Conservation (phyloP, 441 rosid genomes). For the Capsella rubella region DNA sequence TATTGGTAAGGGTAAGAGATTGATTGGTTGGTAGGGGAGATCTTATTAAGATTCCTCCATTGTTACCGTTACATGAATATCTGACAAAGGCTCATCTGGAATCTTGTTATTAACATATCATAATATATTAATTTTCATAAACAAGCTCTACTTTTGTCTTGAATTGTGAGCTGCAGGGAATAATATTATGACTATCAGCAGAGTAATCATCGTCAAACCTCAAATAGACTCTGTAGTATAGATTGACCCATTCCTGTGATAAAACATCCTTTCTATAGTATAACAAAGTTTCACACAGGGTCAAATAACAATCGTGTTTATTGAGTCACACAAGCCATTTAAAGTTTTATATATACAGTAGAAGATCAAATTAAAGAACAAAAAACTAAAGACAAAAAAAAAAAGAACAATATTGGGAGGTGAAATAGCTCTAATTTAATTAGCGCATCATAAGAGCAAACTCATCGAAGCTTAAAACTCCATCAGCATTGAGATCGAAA, state of each 20-base stretch:
- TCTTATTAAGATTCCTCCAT: constrained; percentile 11
- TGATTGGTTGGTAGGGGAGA: neutral
- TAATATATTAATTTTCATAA: neutral
- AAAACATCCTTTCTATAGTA: constrained; percentile 4
- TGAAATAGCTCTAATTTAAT: neutral
- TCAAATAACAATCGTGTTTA: constrained; percentile 23
- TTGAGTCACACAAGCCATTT: constrained; percentile 16
- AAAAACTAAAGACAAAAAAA: too few species aligned
- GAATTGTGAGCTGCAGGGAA: constrained; percentile 1
- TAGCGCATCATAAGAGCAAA: constrained; percentile 64
- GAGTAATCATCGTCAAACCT: neutral
- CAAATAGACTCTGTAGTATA: neutral
- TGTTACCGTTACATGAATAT: constrained; percentile 19
- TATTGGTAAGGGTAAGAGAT: neutral
- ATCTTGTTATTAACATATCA: neutral
- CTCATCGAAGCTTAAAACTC: constrained; percentile 69
- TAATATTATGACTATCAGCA: neutral
- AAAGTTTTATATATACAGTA: constrained; percentile 5
- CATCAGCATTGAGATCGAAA: constrained; percentile 67
- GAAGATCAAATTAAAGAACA: neutral
- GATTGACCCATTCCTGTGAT: neutral
- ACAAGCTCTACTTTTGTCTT: constrained; percentile 10
- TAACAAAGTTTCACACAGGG: neutral
- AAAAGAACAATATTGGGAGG: neutral
- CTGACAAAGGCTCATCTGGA: neutral